A percentile compares a stretch with the other conserved stretches of the same genome.
These are phyloP conservation scores for Cyberlindnera nakhonratchasimensis DNA, from an alignment of 805 yeast species.

Conservation along the genomic window DNA sequence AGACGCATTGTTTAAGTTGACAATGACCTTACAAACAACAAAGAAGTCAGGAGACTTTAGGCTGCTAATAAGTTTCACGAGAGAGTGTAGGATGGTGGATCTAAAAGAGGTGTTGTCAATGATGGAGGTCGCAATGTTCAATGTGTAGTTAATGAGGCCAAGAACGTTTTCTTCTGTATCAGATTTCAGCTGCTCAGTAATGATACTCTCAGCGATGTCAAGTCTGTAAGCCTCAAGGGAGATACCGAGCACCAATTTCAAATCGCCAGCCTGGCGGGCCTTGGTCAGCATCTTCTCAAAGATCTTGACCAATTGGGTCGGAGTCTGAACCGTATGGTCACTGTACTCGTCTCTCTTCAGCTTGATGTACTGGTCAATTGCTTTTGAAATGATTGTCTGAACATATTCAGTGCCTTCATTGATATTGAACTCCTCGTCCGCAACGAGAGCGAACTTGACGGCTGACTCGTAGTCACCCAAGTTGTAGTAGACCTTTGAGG, in stretches of 20 bases:
- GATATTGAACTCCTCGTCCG: constrained; percentile 76
- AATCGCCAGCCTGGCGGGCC: constrained; percentile 69
- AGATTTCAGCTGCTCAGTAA: constrained; percentile 36
- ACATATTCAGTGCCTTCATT: constrained; percentile 78
- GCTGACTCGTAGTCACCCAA: constrained; percentile 91
- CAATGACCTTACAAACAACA: constrained; percentile 78
- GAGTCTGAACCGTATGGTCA: constrained; percentile 39
- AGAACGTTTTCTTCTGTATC: constrained; percentile 52
- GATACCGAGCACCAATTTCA: constrained; percentile 82
- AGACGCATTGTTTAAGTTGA: constrained; percentile 75
- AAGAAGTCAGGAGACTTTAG: constrained; percentile 74
- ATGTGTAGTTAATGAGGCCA: constrained; percentile 64
- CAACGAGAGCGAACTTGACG: constrained; percentile 81
- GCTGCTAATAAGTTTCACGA: constrained; percentile 57
- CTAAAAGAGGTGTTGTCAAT: constrained; percentile 66
- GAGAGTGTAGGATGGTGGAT: constrained; percentile 53
- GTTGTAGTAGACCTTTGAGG: constrained; percentile 87
- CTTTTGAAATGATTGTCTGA: constrained; percentile 90
- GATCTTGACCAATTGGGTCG: constrained; percentile 59
- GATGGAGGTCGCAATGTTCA: constrained; percentile 68
- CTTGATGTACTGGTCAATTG: constrained; percentile 77
- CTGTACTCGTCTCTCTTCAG: constrained; percentile 52
- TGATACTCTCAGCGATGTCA: constrained; percentile 67
- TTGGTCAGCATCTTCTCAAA: constrained; percentile 85
- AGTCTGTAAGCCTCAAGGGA: constrained; percentile 84